Evolutionary conservation across 305 asterid genomes (phyloP).

Genomic region (Lippia alba): DNA sequence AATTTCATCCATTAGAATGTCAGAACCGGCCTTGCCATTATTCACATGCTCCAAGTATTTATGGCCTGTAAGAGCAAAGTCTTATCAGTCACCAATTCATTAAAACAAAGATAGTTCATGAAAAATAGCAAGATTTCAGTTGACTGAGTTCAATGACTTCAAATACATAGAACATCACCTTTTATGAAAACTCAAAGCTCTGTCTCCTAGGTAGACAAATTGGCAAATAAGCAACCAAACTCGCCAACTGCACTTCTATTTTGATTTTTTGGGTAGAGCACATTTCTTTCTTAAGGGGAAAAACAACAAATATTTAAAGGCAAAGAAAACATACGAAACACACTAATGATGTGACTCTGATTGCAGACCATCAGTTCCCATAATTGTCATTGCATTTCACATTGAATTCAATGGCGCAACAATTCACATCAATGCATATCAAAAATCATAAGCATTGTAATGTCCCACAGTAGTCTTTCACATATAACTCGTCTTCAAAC

Average conservation of each 20-base stretch:
- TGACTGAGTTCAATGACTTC: too few species aligned
- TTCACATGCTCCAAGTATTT: conserved; percentile 39
- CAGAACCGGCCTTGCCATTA: conserved; percentile 40
- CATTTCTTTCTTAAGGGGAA: background rate
- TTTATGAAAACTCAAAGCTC: conserved; percentile 11
- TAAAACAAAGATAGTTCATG: conserved; percentile 13
- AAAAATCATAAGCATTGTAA: too few species aligned
- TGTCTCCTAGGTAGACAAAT: conserved; percentile 19
- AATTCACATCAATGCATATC: conserved; percentile 10
- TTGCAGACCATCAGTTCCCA: background rate
- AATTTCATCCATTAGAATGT: conserved; percentile 80
- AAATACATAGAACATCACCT: too few species aligned
- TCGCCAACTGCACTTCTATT: conserved; percentile 23
- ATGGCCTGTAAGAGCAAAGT: conserved; percentile 31
- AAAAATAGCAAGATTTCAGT: conserved; percentile 3
- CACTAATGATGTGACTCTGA: background rate
- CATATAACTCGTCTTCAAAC: background rate
- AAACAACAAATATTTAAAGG: background rate
- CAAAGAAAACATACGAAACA: conserved; percentile 14
- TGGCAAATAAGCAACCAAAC: background rate
- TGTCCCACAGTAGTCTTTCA: too few species aligned
- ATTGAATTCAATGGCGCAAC: background rate
- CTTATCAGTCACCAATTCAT: conserved; percentile 23
- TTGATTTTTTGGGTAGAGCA: background rate
- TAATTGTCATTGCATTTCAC: conserved; percentile 2